Evolutionary conservation across 257 asterid species (phyloP).

Genomic region (Solanum lignicaule): DNA sequence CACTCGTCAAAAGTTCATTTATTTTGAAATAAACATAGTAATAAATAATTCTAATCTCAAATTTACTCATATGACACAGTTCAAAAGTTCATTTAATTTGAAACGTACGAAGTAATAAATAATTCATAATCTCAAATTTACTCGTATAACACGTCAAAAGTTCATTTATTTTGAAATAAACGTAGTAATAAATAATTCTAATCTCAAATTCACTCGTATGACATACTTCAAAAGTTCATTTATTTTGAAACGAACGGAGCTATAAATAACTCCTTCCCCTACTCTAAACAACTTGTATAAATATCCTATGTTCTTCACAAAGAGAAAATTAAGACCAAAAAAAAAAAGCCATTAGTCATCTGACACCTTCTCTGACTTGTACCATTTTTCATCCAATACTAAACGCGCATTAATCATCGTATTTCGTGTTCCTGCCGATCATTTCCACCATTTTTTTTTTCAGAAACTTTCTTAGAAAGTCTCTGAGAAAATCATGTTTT

Average conservation of each 20-base stretch:
- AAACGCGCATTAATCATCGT: slow-evolving; percentile 33
- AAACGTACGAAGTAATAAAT: too few species aligned
- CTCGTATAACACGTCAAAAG: neutral
- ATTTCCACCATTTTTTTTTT: slow-evolving; percentile 19
- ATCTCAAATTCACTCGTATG: too few species aligned
- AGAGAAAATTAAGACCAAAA: neutral
- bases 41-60: too few species aligned
- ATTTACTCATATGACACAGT: too few species aligned
- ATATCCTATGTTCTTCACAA: neutral
- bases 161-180: too few species aligned
- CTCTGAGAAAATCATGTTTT: slow-evolving; percentile 1
- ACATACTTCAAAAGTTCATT: neutral
- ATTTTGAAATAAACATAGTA: fast-evolving
- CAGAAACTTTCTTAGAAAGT: slow-evolving; percentile 22
- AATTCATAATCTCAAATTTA: too few species aligned
- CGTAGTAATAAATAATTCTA: too few species aligned
- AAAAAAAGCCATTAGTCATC: slow-evolving; percentile 4
- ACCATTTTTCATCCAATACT: slow-evolving; percentile 14
- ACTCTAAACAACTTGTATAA: neutral
- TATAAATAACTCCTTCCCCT: neutral
- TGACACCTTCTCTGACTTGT: slow-evolving; percentile 41
- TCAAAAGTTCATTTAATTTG: too few species aligned
- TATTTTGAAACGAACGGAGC: neutral
- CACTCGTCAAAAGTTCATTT: too few species aligned
- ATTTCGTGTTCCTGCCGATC: slow-evolving; percentile 20